Conservation (phyloP, 2,329 filamentous ascomycete genomes). For the Botrytis galanthina region DNA sequence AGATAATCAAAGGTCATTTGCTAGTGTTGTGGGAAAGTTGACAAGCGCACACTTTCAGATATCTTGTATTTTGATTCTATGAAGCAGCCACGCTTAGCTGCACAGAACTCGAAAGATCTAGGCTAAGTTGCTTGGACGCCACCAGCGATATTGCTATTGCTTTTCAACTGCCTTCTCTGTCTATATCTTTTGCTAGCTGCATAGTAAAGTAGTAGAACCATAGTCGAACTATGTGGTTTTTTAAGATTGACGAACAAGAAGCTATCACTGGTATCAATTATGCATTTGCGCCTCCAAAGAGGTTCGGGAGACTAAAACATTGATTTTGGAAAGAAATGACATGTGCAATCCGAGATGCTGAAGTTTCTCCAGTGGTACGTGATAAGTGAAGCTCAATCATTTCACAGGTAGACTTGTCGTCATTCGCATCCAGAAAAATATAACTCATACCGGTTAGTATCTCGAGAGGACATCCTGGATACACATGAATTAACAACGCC, state of each 20-base stretch:
- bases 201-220: background rate
- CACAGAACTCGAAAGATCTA: background rate
- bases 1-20: background rate
- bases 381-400: background rate
- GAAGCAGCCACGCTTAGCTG: too few relatives aligned
- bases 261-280: background rate
- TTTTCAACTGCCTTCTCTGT: background rate
- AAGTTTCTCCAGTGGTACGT: background rate
- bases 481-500: background rate
- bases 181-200: background rate
- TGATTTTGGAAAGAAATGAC: background rate
- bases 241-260: background rate
- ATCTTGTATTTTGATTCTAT: background rate
- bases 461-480: background rate
- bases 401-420: background rate
- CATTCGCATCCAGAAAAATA: background rate
- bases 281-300: background rate
- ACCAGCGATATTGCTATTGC: too few relatives aligned
- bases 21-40: background rate
- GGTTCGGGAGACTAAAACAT: background rate
- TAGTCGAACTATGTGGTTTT: conserved; percentile 36
- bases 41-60: background rate
- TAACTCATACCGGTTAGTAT: background rate
- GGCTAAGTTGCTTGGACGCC: background rate
- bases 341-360: background rate